Percentiles rank a stretch among this genome's conserved stretches.
These are phyloP conservation scores for Symbiodinium natans DNA, from an alignment of 73 alveolate species.

Conservation along the genomic window DNA sequence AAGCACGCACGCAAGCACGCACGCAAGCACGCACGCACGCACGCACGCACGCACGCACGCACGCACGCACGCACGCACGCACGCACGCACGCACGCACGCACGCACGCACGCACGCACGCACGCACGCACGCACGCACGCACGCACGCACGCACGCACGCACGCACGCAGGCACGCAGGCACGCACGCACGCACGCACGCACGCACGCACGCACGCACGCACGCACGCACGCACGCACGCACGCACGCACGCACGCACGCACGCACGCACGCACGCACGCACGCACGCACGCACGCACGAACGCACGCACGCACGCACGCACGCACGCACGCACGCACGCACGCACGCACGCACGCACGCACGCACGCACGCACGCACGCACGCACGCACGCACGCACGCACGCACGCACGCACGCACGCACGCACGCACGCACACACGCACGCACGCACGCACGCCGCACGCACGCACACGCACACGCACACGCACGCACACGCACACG, in stretches of 20 bases:
- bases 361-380: slow-evolving; percentile 19
- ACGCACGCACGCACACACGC: slow-evolving; percentile 27
- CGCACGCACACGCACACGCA: slow-evolving; percentile 21
- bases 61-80: slow-evolving; percentile 25
- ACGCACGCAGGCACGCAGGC: neutral
- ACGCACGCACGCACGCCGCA: slow-evolving; percentile 34
- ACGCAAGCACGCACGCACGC: neutral
- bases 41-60: slow-evolving; percentile 31
- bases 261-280: neutral
- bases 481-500: slow-evolving; percentile 23
- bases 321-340: neutral
- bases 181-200: neutral
- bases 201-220: neutral
- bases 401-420: slow-evolving; percentile 25
- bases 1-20: neutral
- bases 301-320: neutral
- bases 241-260: neutral
- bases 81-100: slow-evolving; percentile 20
- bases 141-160: neutral
- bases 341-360: neutral
- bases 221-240: neutral
- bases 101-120: slow-evolving; percentile 3
- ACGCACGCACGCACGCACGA: neutral
- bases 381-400: slow-evolving; percentile 25
- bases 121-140: slow-evolving; percentile 1